Evolutionary conservation across 352 stramenopile genomes (phyloP), one percentile per base, ranked within the genome.

Genomic region (Phytophthora multivora): DNA sequence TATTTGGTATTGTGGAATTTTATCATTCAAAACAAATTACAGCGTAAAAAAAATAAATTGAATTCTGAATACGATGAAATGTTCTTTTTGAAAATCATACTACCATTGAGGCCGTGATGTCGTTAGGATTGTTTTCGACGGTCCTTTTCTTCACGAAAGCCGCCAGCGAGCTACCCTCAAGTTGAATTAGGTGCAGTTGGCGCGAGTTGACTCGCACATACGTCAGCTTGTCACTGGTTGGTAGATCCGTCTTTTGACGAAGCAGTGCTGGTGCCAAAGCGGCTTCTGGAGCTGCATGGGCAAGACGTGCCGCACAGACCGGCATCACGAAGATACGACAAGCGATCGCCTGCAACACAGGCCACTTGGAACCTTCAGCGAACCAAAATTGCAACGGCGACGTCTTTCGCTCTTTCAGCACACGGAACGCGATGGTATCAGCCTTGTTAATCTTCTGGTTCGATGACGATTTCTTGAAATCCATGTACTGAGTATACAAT

Each of bases 371-470:
- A 5, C 78, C 78, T n/a, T 88, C 76, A 7, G 60, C 71, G 21
- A 88, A 63, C 78, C 78, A 88, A 45, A 80, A 88, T 50, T 88
- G 65, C 12, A 77, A 26, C 12, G 76, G 63, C 1, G 73, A 79
- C 54, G 82, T 80, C 55, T 75, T 83, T 25, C 75, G 63, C 35
- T 83, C 71, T 59, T 79, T 81, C 31, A 85, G 52, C 54, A 75
- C 77, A 3, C 69, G 63, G 13, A 71, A 76, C 19, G 71, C 70
- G 11, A 83, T 72, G 1, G 73, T 63, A 26, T 80, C 66, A 1
- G 63, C 63, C 28, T 66, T 71, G 40, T 62, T 59, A 25, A 42
- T 60, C 26, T 70, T 71, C 47, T 74, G 58, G 45, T 82, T 66
- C 48, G 65, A 35, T 1, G 66, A 50, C 2, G 42, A 52, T 49